Evolutionary conservation across 306 rosid species (phyloP), one percentile per base, ranked within the genome.

Genomic region (barrel medic (Medicago truncatula)): DNA sequence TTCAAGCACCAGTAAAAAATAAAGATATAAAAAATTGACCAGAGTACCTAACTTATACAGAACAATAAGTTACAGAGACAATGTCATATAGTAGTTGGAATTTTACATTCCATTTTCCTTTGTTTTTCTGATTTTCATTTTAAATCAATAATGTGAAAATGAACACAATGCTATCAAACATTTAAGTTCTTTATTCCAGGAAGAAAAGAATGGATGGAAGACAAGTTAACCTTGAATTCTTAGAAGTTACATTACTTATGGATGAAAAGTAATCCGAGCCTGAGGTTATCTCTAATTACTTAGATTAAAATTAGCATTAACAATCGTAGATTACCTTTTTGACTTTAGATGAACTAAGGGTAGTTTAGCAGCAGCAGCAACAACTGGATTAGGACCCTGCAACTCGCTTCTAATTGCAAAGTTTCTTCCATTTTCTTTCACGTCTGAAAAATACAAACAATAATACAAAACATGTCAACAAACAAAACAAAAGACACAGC

Each of bases 341-440:
- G 90, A 79, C 6, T 69, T 34, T 17, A 44, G 71, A 67, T 58
- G 40, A 11, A 69, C 17, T 7, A 80, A 81, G 68, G 78, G 69
- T 6, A 76, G 6, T 23, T 73, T 43, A 40, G 69, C 70, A 78
- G 63, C 59, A 60, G 86, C 81, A 77, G 86, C 81, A 77, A 75
- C 66, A 76, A 77, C 21, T 7, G 89, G 80, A 82, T 31, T 61
- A 7, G 44, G 0, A 8, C 76, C 77, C 78, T 74, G 74, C 75
- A 71, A 82, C 80, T 75, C 77, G 78, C 84, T 82, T 69, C 71
- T 81, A 38, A 86, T 75, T 62, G 80, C 84, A 20, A 74, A 78
- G 75, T 77, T 74, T 69, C 78, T 82, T 70, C 78, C 86, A 85
- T 71, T 88, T 40, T 46, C 83, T 82, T 76, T 87, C 4, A 78